These are phyloP conservation scores for Eucalyptus leucophloia DNA, from an alignment of 345 rosid species.

Conservation along the genomic window DNA sequence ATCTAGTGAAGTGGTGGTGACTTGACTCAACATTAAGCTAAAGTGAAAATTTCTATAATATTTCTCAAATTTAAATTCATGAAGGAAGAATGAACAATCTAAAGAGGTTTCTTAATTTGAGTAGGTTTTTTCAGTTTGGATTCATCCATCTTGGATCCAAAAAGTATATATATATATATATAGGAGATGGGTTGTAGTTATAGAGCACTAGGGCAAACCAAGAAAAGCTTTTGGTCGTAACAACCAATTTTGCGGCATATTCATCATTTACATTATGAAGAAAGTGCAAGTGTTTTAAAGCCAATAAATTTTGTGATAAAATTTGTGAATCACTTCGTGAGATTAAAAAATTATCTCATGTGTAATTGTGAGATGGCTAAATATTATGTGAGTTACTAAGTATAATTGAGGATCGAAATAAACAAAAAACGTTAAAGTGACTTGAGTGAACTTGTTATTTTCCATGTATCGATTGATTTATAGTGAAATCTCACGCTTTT, in stretches of 20 bases:
- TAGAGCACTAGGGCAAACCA: background rate
- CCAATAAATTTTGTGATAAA: background rate
- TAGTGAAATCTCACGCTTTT: accelerated
- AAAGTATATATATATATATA: background rate
- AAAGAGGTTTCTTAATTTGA: background rate
- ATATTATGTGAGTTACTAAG: background rate
- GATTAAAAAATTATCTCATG: background rate
- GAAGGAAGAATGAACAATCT: background rate
- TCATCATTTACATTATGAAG: background rate
- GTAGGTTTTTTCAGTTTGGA: background rate
- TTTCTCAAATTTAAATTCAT: background rate
- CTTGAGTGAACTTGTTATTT: background rate
- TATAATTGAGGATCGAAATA: background rate
- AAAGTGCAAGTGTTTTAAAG: background rate
- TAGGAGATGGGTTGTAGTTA: background rate
- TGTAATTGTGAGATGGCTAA: background rate
- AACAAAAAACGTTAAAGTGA: background rate
- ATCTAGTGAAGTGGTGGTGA: background rate
- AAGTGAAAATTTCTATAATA: background rate
- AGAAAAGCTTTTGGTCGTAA: background rate
- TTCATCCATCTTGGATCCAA: background rate
- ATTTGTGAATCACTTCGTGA: background rate
- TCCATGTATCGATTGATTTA: accelerated
- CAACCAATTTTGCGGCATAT: background rate
- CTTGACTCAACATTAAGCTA: background rate